Percentiles rank a stretch among this genome's conserved stretches.
These are phyloP conservation scores for Psidium guajava DNA, from an alignment of 345 rosid species.

Conservation along the genomic window DNA sequence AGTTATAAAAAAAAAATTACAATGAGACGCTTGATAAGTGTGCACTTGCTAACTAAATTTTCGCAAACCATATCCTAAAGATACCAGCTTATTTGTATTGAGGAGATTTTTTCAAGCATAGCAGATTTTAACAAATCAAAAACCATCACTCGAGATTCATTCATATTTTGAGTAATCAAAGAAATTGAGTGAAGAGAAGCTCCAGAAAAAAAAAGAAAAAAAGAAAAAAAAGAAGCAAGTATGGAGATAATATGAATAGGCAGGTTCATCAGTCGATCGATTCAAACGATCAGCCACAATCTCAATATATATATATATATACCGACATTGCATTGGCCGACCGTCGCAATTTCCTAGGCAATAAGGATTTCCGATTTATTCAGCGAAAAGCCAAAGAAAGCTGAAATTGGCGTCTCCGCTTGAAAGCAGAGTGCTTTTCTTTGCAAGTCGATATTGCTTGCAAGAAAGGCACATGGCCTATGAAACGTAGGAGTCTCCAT, in stretches of 20 bases:
- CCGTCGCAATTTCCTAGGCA: not conserved
- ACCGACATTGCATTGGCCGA: not conserved
- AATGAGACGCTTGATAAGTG: not conserved
- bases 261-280: not conserved
- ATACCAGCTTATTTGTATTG: not conserved
- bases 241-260: too few relatives aligned
- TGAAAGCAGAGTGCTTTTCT: not conserved
- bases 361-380: not conserved
- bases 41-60: not conserved
- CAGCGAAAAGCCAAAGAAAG: not conserved
- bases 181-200: not conserved
- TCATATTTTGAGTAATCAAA: not conserved
- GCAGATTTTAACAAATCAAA: not conserved
- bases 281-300: not conserved
- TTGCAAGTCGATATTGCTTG: not conserved
- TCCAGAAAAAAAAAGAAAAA: too few relatives aligned
- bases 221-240: too few relatives aligned
- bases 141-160: not conserved
- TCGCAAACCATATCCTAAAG: not conserved
- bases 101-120: not conserved
- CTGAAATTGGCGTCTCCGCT: not conserved
- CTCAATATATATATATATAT: not conserved
- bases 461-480: not conserved
- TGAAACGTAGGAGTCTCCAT: not conserved
- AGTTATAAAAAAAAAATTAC: not conserved